phyloP scores from a whole-genome alignment of 2,329 filamentous ascomycete genomes.

The Lizonia empirigonia region DNA sequence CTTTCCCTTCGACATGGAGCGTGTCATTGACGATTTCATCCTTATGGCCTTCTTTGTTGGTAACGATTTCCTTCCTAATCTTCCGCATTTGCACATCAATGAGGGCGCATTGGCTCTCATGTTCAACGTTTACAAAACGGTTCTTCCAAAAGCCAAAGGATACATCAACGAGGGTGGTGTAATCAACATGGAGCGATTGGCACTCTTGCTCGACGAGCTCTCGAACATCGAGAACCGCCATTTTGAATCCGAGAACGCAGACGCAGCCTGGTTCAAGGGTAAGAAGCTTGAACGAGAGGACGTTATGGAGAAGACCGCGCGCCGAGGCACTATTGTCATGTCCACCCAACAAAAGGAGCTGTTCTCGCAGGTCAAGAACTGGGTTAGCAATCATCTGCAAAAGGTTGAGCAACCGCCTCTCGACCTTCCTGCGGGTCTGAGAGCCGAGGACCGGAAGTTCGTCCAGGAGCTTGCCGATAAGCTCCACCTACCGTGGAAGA shows the following conservation, averaged over 20 bases:
- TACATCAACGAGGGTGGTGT: slow-evolving; percentile 96
- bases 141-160: slow-evolving; percentile 83
- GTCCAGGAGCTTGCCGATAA: slow-evolving; percentile 82
- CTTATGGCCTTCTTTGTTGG: slow-evolving; percentile 99
- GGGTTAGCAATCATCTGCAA: slow-evolving; percentile 70
- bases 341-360: slow-evolving; percentile 80
- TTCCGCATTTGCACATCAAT: slow-evolving; percentile 96
- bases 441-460: slow-evolving; percentile 89
- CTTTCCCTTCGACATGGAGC: slow-evolving; percentile 90
- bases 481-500: slow-evolving; percentile 69
- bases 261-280: slow-evolving; percentile 89
- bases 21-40: slow-evolving; percentile 98
- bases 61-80: slow-evolving; percentile 97
- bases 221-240: slow-evolving; percentile 89
- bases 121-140: slow-evolving; percentile 94
- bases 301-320: slow-evolving; percentile 65
- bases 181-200: slow-evolving; percentile 83
- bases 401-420: slow-evolving; percentile 58
- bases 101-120: slow-evolving; percentile 95
- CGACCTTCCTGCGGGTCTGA: slow-evolving; percentile 73
- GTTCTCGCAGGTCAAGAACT: slow-evolving; percentile 82
- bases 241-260: slow-evolving; percentile 87
- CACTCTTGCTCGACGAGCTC: slow-evolving; percentile 78
- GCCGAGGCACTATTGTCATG: slow-evolving; percentile 70
- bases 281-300: slow-evolving; percentile 77